Conservation (phyloP, 2,329 filamentous ascomycete genomes). For the Coleophoma cylindrospora region DNA sequence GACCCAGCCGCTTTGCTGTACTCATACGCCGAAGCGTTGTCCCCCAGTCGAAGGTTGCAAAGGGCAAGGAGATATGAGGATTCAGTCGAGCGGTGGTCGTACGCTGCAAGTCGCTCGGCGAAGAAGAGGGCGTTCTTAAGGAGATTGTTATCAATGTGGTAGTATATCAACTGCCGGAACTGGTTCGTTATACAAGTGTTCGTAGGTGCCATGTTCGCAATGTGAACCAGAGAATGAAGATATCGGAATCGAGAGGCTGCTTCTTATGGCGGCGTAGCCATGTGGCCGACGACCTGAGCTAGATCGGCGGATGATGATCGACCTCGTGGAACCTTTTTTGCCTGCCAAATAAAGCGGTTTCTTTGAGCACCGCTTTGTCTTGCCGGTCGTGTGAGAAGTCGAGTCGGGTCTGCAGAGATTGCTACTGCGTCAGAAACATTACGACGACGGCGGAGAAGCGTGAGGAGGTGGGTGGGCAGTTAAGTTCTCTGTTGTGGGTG, state of each 20-base stretch:
- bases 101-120: conserved; percentile 77
- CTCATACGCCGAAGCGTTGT: conserved; percentile 83
- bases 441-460: neutral
- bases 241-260: conserved; percentile 7
- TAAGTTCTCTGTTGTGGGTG: neutral
- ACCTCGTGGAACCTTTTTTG: neutral
- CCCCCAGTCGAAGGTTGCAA: conserved; percentile 77
- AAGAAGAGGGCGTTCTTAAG: conserved; percentile 91
- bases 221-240: conserved; percentile 7
- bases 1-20: conserved; percentile 66
- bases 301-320: neutral
- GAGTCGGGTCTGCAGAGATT: neutral
- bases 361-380: neutral
- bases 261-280: conserved; percentile 22
- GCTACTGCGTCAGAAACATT: neutral
- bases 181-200: conserved; percentile 23
- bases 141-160: conserved; percentile 83
- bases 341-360: neutral
- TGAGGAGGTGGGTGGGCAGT: neutral
- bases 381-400: neutral
- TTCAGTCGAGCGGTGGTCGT: conserved; percentile 77
- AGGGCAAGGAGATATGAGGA: conserved; percentile 78
- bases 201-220: conserved; percentile 21
- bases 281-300: conserved; percentile 13
- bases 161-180: conserved; percentile 55